These are phyloP conservation scores for Nemania bipapillata DNA, from an alignment of 2,329 filamentous ascomycete species.

Conservation along the genomic window DNA sequence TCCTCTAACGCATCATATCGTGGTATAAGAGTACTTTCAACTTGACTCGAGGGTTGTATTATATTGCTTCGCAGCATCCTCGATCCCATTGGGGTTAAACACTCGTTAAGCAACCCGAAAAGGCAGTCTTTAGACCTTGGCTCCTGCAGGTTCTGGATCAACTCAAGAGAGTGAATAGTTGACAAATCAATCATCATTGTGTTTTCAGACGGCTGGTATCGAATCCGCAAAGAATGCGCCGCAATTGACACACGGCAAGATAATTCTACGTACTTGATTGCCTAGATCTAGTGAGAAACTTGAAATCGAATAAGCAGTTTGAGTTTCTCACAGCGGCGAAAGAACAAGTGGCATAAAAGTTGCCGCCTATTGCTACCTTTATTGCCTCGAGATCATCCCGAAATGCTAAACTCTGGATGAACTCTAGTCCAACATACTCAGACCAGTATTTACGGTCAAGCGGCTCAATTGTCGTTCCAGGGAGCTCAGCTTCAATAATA, in stretches of 20 bases:
- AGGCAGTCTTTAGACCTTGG: slow-evolving; percentile 82
- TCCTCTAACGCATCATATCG: slow-evolving; percentile 88
- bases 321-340: slow-evolving; percentile 77
- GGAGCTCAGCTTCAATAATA: slow-evolving; percentile 77
- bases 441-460: slow-evolving; percentile 86
- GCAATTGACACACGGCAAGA: slow-evolving; percentile 75
- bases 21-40: slow-evolving; percentile 71
- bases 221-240: slow-evolving; percentile 83
- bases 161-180: slow-evolving; percentile 85
- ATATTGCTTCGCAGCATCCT: slow-evolving; percentile 86
- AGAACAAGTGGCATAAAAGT: slow-evolving; percentile 85
- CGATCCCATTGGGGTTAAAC: slow-evolving; percentile 86
- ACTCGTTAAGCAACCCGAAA: slow-evolving; percentile 86
- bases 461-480: slow-evolving; percentile 68
- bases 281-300: slow-evolving; percentile 60
- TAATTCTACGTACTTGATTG: slow-evolving; percentile 81
- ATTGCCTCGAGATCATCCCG: slow-evolving; percentile 81
- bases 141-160: slow-evolving; percentile 86
- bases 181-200: slow-evolving; percentile 96
- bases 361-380: slow-evolving; percentile 81
- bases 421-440: slow-evolving; percentile 79
- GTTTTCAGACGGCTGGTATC: slow-evolving; percentile 87
- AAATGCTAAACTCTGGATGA: slow-evolving; percentile 82
- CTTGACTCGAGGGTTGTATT: slow-evolving; percentile 82
- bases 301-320: neutral